phyloP scores from a whole-genome alignment of 2,329 filamentous ascomycete species.

The Beauveria australis region DNA sequence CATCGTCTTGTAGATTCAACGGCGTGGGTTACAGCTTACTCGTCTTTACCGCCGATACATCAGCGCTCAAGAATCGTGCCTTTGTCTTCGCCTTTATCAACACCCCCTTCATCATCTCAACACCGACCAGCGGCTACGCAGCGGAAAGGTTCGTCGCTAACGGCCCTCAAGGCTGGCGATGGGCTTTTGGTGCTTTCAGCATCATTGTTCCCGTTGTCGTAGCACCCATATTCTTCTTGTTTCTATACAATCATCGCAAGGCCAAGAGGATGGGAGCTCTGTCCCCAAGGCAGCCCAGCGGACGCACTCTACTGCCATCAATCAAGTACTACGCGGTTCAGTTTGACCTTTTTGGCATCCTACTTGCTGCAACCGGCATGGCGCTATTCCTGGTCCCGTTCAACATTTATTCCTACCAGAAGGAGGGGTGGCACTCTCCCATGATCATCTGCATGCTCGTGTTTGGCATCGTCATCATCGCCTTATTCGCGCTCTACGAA shows the following conservation, averaged over 20 bases:
- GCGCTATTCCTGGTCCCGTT: slow-evolving; percentile 58
- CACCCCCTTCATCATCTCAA: slow-evolving; percentile 37
- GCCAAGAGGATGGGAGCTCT: slow-evolving; percentile 2
- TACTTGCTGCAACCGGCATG: slow-evolving; percentile 49
- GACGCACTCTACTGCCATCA: slow-evolving; percentile 25
- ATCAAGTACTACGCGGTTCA: slow-evolving; percentile 41
- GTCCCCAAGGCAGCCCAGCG: slow-evolving; percentile 18
- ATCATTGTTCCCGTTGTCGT: slow-evolving; percentile 40
- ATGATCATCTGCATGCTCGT: slow-evolving; percentile 54
- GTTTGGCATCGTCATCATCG: slow-evolving; percentile 49
- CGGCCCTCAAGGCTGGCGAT: slow-evolving; percentile 18
- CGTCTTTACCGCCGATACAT: slow-evolving; percentile 57
- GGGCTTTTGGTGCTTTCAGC: slow-evolving; percentile 45
- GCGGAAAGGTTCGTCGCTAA: slow-evolving; percentile 17
- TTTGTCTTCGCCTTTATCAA: slow-evolving; percentile 50
- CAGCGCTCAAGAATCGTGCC: slow-evolving; percentile 47
- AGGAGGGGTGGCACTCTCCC: slow-evolving; percentile 37
- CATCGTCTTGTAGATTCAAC: slow-evolving; percentile 27
- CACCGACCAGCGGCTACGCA: slow-evolving; percentile 22
- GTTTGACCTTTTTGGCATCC: slow-evolving; percentile 48
- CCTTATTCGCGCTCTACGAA: slow-evolving; percentile 50
- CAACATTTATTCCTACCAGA: slow-evolving; percentile 28
- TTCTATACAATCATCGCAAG: slow-evolving; percentile 11
- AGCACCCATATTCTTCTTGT: slow-evolving; percentile 14
- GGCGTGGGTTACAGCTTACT: slow-evolving; percentile 50